Base-by-base conservation (phyloP, 106 monocot genomes). In the Allium fistulosum region DNA sequence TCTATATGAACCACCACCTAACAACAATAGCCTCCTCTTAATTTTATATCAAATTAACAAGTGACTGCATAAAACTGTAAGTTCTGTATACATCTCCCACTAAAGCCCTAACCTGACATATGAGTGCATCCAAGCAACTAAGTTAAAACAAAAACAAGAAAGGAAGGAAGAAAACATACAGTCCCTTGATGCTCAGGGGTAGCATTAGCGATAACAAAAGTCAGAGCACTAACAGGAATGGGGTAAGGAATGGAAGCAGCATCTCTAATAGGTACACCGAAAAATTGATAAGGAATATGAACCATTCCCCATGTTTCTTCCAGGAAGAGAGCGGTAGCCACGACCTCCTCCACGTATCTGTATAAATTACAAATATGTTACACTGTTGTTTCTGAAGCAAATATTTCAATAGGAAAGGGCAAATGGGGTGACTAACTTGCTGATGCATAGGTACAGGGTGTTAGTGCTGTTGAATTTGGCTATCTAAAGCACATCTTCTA, bases 401-500 rank as follows among this genome's bases (percentile, higher is more conserved):
- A 22, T 22, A 22, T 22, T 22, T 22, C 22, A 22, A 22, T 22
- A 49, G 3, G 69, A 12, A 51, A 6, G 53, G 18, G 5, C 1
- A 52, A 55, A 57, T 22, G 52, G 14, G 16, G 45, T 58, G 49
- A 64, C 28, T 9, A 90, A 90, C 87, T 94, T 90, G 87, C 66
- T 90, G 94, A 67, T 85, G 71, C 65, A 85, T 49, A 15, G 82
- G 83, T 74, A 85, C 67, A n/a, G 84, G 80, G 58, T 90, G 94
- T 69, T 90, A 90, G 11, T 17, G 63, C 53, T 94, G 94, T 17
- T 86, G 93, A 66, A 85, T 58, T 15, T 77, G 80, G 51, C 83
- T 90, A 26, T 71, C 76, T 17, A 86, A 87, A 73, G 77, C 77
- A 61, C 85, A 87, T 53, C 90, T 79, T 53, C 84, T 83, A 1